Base-by-base conservation (phyloP, 2,329 filamentous ascomycete species). In the Curvularia sp. region DNA sequence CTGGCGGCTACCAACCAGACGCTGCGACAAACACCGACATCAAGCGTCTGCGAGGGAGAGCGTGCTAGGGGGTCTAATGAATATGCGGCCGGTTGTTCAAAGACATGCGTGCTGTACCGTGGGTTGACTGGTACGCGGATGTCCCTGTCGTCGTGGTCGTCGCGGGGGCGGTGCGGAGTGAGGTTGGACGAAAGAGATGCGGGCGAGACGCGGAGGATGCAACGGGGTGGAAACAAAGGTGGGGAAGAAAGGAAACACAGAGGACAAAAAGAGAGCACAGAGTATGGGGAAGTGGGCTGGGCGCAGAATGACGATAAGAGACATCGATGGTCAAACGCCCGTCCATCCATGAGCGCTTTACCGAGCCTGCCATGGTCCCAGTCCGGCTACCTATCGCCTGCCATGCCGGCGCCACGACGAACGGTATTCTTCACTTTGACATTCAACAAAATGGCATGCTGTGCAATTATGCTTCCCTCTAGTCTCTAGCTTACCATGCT, bases 401-500 rank as follows among this genome's bases (percentile, higher is more conserved):
- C 48, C 30, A 20, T 5, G 9, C 44, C n/a, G n/a, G 18, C 18
- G n/a, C 44, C 28, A 15, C 15, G n/a, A 13, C 15, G 9, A 8
- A 33, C 28, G 10, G 44, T 28, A 47, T 31, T 20, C 44, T 12
- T 43, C 42, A 44, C 42, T 44, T 44, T 44, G 8, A 22, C 42
- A 28, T 44, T 26, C 22, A n/a, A 44, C 42, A 44, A 7, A 26
- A 24, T 20, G 42, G 33, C 33, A 38, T 38, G 33, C 33, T 20
- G 20, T 44, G 42, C 12, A 22, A 44, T 44, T 47, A n/a, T 47
- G 10, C 43, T 30, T 31, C 6, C 43, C 24, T 30, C 44, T 44
- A 13, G 18, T 46, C 58, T 54, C 58, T 52, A 55, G 57, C 60
- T 46, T 50, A 44, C 63, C 38, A 53, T 57, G 64, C 64, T 13